A percentile compares a stretch with the other conserved stretches of the same genome.
Evolutionary conservation across 257 asterid genomes (phyloP).

Genomic region (Primulina tabacum): DNA sequence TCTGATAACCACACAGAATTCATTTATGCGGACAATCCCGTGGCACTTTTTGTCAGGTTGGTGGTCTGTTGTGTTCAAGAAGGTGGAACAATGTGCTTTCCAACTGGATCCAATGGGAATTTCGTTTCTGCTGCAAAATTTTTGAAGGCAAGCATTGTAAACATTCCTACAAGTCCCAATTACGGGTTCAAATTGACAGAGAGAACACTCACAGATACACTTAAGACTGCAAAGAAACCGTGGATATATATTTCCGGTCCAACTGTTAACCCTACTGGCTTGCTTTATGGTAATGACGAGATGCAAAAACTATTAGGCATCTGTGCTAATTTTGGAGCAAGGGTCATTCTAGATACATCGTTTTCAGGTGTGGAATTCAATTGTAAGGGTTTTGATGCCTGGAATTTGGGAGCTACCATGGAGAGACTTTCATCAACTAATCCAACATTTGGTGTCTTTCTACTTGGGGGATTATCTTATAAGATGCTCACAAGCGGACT

Average conservation of each 20-base stretch:
- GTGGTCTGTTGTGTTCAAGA: constrained; percentile 83
- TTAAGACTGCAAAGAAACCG: constrained; percentile 56
- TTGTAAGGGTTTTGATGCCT: constrained; percentile 48
- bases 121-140: constrained; percentile 77
- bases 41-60: constrained; percentile 74
- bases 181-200: constrained; percentile 73
- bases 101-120: constrained; percentile 87
- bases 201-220: constrained; percentile 44
- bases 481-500: constrained; percentile 92
- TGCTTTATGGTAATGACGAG: constrained; percentile 79
- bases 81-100: constrained; percentile 89
- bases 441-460: constrained; percentile 51
- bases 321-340: constrained; percentile 75
- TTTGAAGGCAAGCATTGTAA: constrained; percentile 58
- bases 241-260: constrained; percentile 98
- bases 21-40: constrained; percentile 68
- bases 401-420: constrained; percentile 67
- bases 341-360: constrained; percentile 81
- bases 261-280: constrained; percentile 81
- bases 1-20: constrained; percentile 55
- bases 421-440: constrained; percentile 52
- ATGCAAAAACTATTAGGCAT: constrained; percentile 47
- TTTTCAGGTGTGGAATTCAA: constrained; percentile 73
- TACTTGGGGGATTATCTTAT: constrained; percentile 80
- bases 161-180: constrained; percentile 48